Conservation (phyloP, 148 eudicot genomes). For the Persicaria maculosa region DNA sequence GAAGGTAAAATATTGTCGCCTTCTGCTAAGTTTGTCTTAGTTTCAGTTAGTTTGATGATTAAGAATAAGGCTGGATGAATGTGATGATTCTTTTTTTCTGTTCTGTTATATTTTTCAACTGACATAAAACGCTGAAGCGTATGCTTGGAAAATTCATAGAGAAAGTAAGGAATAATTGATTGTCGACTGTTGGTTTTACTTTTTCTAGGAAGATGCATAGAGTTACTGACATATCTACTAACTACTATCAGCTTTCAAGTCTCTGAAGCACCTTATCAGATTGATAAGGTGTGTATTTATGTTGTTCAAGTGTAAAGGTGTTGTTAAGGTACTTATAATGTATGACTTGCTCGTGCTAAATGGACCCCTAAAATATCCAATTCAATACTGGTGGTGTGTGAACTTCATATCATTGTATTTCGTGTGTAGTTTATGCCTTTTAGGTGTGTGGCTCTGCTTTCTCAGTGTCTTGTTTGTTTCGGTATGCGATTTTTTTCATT, state of each 20-base stretch:
- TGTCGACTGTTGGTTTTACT: neutral
- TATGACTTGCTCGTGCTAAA: too few relatives aligned
- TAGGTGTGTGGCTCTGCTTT: too few relatives aligned
- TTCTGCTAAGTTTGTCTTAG: neutral
- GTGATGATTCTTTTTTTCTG: neutral
- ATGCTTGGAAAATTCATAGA: neutral
- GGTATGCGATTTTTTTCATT: neutral
- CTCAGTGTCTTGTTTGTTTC: too few relatives aligned
- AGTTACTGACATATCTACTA: too few relatives aligned
- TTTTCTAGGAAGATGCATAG: neutral
- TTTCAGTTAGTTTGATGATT: neutral
- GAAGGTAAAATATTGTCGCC: conserved; percentile 44
- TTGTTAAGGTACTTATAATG: too few relatives aligned
- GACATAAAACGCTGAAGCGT: neutral
- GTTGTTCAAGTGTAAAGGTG: too few relatives aligned
- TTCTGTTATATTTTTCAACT: neutral
- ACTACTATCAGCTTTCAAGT: neutral
- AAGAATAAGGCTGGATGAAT: neutral
- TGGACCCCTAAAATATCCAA: neutral
- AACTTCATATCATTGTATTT: conserved; percentile 1
- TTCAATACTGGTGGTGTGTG: neutral
- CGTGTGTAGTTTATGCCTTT: neutral
- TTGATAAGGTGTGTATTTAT: too few relatives aligned
- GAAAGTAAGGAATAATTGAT: neutral
- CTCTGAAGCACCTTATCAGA: neutral